Conservation (phyloP, 2,329 filamentous ascomycete genomes). For the Dothiorella sarmentorum region DNA sequence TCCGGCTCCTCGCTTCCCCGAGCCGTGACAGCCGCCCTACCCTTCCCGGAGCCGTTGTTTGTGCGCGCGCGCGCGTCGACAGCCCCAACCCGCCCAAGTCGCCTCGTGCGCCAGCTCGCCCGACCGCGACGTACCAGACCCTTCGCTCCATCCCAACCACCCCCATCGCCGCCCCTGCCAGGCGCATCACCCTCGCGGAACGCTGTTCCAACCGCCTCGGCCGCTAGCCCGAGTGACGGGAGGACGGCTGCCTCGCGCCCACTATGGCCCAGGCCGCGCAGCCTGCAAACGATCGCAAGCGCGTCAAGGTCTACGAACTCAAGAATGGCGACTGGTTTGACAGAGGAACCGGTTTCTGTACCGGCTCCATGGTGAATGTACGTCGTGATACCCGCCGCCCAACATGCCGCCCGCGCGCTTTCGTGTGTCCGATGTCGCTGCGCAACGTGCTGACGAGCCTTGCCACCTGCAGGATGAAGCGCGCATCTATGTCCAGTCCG, state of each 20-base stretch:
- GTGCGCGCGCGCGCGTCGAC: constrained; percentile 7
- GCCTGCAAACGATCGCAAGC: constrained; percentile 51
- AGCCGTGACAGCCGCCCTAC: background rate
- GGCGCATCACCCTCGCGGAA: constrained; percentile 1
- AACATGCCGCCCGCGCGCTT: background rate
- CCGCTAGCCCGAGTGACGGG: constrained; percentile 28
- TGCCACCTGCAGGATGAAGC: constrained; percentile 70
- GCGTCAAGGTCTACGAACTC: constrained; percentile 98
- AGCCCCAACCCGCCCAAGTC: background rate
- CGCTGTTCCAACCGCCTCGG: constrained; percentile 23
- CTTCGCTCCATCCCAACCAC: constrained; percentile 20
- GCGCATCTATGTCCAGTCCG: constrained; percentile 85
- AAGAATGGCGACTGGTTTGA: constrained; percentile 99
- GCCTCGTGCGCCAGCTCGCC: constrained; percentile 1
- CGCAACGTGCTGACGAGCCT: constrained; percentile 17
- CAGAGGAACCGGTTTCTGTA: constrained; percentile 92
- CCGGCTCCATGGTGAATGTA: constrained; percentile 70
- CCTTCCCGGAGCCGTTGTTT: constrained; percentile 2
- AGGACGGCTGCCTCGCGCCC: constrained; percentile 12
- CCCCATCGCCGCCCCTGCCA: constrained; percentile 18
- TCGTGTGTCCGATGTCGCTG: background rate
- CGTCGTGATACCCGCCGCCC: constrained; percentile 32
- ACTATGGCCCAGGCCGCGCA: constrained; percentile 41
- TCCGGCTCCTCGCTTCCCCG: background rate
- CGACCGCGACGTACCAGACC: constrained; percentile 15